A percentile compares a stretch with the other conserved stretches of the same genome.
phyloP scores from a whole-genome alignment of 2,329 filamentous ascomycete genomes.

The Pseudopyricularia cyperi region DNA sequence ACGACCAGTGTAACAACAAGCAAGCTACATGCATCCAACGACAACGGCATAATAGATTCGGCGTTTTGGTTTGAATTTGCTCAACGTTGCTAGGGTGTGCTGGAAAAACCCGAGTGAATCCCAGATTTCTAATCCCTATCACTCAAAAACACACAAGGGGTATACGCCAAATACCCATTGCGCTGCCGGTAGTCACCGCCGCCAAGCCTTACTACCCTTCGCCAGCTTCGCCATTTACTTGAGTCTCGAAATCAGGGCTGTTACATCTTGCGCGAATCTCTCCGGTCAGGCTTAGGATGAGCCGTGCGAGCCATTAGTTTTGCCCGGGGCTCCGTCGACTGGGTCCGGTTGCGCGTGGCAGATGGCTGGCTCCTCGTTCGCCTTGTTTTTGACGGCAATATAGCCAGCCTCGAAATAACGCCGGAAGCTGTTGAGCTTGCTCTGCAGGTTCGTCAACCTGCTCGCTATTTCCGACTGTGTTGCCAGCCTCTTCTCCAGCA shows the following conservation, averaged over 20 bases:
- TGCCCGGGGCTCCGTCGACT: background rate
- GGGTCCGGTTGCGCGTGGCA: background rate
- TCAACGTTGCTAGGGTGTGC: no score
- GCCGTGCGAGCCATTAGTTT: background rate
- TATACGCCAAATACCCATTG: no score
- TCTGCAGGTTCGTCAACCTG: slow-evolving; percentile 8
- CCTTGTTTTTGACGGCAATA: slow-evolving; percentile 8
- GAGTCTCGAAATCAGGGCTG: background rate
- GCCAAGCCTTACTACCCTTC: background rate
- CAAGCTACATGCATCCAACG: background rate
- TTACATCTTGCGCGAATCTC: background rate
- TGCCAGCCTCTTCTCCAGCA: slow-evolving; percentile 9
- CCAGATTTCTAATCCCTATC: no score
- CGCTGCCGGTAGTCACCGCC: background rate
- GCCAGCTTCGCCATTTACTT: background rate
- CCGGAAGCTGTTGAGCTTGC: slow-evolving; percentile 8
- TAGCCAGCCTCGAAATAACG: slow-evolving; percentile 10
- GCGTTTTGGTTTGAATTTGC: background rate
- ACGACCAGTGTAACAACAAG: background rate
- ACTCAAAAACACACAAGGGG: no score
- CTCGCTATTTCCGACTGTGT: slow-evolving; percentile 10
- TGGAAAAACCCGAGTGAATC: no score
- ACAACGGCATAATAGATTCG: background rate
- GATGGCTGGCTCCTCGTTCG: background rate
- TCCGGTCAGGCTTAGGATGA: background rate